Percentiles rank a stretch among this genome's conserved stretches.
phyloP scores from a whole-genome alignment of 2,329 filamentous ascomycete genomes.

The Hypoxylon sp. region DNA sequence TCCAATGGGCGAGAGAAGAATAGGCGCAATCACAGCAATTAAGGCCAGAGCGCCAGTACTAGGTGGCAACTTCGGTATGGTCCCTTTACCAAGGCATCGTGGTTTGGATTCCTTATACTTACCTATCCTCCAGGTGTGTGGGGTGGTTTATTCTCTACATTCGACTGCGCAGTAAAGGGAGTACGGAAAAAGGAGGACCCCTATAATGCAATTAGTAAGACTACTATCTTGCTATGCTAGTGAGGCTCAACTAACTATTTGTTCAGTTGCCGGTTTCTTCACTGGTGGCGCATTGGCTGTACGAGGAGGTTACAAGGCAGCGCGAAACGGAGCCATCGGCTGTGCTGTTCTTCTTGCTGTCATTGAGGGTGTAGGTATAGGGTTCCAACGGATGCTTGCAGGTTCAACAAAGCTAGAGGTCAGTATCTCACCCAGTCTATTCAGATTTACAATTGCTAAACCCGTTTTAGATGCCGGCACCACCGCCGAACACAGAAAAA shows the following conservation, averaged over 20 bases:
- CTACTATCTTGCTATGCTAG: neutral
- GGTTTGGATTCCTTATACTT: neutral
- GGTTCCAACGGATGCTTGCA: slow-evolving; percentile 93
- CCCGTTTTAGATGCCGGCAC: slow-evolving; percentile 42
- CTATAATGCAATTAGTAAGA: slow-evolving; percentile 85
- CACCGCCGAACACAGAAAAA: slow-evolving; percentile 46
- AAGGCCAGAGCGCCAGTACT: slow-evolving; percentile 96
- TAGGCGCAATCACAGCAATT: slow-evolving; percentile 95
- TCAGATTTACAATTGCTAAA: slow-evolving; percentile 26
- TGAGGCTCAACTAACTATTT: neutral
- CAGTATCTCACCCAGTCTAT: slow-evolving; percentile 39
- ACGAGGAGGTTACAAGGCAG: slow-evolving; percentile 89
- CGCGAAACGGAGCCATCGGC: slow-evolving; percentile 94
- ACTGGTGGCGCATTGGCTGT: slow-evolving; percentile 92
- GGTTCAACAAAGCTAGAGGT: slow-evolving; percentile 86
- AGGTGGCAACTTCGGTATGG: slow-evolving; percentile 90
- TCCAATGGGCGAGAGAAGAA: slow-evolving; percentile 90
- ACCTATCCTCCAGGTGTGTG: slow-evolving; percentile 64
- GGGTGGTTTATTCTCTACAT: slow-evolving; percentile 95
- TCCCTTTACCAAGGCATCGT: neutral
- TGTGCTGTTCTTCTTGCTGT: slow-evolving; percentile 94
- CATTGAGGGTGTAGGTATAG: slow-evolving; percentile 97
- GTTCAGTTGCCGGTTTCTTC: slow-evolving; percentile 84
- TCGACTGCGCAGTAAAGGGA: slow-evolving; percentile 96
- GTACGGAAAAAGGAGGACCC: slow-evolving; percentile 96